Conservation (phyloP, 2,329 filamentous ascomycete genomes). For the Aureobasidium namibiae region DNA sequence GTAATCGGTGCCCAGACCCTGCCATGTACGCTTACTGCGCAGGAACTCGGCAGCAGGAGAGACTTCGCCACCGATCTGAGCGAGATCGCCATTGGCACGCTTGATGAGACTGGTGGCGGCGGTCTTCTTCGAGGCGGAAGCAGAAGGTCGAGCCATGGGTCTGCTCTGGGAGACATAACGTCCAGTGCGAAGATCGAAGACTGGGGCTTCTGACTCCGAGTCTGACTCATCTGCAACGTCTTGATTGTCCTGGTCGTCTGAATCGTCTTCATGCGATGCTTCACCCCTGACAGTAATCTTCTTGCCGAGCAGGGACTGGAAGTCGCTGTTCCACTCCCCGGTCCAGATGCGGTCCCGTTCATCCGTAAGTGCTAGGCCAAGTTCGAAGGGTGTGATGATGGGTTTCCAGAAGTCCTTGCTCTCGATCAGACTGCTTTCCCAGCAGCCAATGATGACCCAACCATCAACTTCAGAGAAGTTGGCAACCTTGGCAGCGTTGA, state of each 20-base stretch:
- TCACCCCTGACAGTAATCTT: slow-evolving; percentile 18
- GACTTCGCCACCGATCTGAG: slow-evolving; percentile 73
- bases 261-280: slow-evolving; percentile 21
- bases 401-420: slow-evolving; percentile 82
- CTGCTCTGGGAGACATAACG: slow-evolving; percentile 70
- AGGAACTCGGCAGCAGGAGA: slow-evolving; percentile 89
- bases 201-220: slow-evolving; percentile 62
- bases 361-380: slow-evolving; percentile 65
- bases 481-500: slow-evolving; percentile 90
- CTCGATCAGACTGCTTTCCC: slow-evolving; percentile 90
- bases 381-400: slow-evolving; percentile 90
- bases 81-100: slow-evolving; percentile 61
- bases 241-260: slow-evolving; percentile 35
- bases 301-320: slow-evolving; percentile 56
- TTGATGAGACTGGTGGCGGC: slow-evolving; percentile 45
- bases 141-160: slow-evolving; percentile 48
- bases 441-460: slow-evolving; percentile 96
- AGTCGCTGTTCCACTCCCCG: slow-evolving; percentile 81
- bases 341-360: slow-evolving; percentile 78
- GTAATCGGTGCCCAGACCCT: slow-evolving; percentile 83
- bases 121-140: slow-evolving; percentile 8
- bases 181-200: slow-evolving; percentile 87
- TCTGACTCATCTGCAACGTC: slow-evolving; percentile 62
- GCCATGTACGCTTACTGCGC: slow-evolving; percentile 77
- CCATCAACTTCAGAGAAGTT: slow-evolving; percentile 94